Percentiles rank a stretch among this genome's conserved stretches.
Evolutionary conservation across 1,139 yeast species (phyloP).

Genomic region (Nakaseomyces sp.): DNA sequence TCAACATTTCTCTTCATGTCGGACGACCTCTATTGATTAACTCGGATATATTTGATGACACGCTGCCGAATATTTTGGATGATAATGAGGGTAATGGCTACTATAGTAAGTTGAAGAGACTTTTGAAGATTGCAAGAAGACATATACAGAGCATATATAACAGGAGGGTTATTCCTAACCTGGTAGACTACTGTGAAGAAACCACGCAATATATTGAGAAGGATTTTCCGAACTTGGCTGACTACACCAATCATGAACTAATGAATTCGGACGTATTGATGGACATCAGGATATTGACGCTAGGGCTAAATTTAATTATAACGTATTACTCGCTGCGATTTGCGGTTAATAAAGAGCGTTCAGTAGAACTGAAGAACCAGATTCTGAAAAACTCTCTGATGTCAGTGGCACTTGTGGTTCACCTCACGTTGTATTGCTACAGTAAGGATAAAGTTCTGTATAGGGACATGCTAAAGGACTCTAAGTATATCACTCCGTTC

Average conservation of each 20-base stretch:
- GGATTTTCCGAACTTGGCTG: conserved; percentile 17
- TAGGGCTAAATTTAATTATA: neutral
- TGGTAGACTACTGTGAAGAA: conserved; percentile 11
- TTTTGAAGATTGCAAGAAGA: conserved; percentile 17
- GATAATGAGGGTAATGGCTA: neutral
- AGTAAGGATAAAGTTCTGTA: conserved; percentile 7
- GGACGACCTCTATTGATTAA: conserved; percentile 28
- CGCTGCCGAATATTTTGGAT: neutral
- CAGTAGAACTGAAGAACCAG: conserved; percentile 2
- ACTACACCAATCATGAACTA: conserved; percentile 13
- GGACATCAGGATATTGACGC: conserved; percentile 11
- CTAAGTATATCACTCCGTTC: conserved; percentile 6
- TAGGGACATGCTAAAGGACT: neutral
- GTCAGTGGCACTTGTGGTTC: conserved; percentile 8
- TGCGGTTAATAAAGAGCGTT: neutral
- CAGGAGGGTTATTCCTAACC: conserved; percentile 12
- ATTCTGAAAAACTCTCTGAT: conserved; percentile 4
- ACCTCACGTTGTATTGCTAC: conserved; percentile 8
- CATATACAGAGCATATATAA: conserved; percentile 13
- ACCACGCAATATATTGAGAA: conserved; percentile 16
- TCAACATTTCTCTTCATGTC: conserved; percentile 21
- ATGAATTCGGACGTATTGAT: conserved; percentile 11
- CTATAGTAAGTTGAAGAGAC: conserved; percentile 13
- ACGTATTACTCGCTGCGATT: conserved; percentile 3
- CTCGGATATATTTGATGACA: conserved; percentile 11